Conservation (phyloP, 306 rosid species). For the Sphenostylis stenocarpa region DNA sequence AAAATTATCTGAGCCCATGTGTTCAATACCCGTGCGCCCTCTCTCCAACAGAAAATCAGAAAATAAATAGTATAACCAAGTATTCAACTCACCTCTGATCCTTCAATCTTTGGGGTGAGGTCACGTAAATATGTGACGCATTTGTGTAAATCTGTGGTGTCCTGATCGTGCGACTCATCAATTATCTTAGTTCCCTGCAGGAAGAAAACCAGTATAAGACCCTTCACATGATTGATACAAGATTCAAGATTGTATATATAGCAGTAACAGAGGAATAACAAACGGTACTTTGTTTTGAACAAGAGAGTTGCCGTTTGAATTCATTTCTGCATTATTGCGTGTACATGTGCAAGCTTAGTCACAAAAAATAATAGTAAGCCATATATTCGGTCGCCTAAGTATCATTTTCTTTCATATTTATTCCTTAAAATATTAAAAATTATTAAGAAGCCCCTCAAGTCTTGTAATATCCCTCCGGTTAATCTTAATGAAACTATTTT, state of each 20-base stretch:
- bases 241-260: background rate
- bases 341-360: background rate
- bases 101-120: slow-evolving; percentile 42
- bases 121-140: slow-evolving; percentile 67
- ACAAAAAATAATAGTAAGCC: background rate
- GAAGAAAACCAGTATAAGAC: slow-evolving; percentile 36
- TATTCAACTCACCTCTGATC: slow-evolving; percentile 61
- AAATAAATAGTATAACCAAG: slow-evolving; percentile 8
- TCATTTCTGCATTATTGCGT: slow-evolving; percentile 10
- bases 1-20: slow-evolving; percentile 11
- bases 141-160: slow-evolving; percentile 92
- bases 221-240: slow-evolving; percentile 23
- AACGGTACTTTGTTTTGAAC: slow-evolving; percentile 9
- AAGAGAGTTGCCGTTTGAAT: slow-evolving; percentile 20
- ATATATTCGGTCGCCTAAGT: background rate
- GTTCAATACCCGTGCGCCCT: background rate
- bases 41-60: slow-evolving; percentile 7
- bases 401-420: too few relatives aligned
- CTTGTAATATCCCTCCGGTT: background rate
- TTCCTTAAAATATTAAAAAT: too few relatives aligned
- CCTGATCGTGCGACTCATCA: slow-evolving; percentile 90
- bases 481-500: background rate
- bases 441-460: too few relatives aligned
- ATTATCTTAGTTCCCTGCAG: slow-evolving; percentile 76
- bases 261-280: slow-evolving; percentile 14